Evolutionary conservation across 768 basidiomycete species (phyloP).

Genomic region (Boletus tylopilopsis): DNA sequence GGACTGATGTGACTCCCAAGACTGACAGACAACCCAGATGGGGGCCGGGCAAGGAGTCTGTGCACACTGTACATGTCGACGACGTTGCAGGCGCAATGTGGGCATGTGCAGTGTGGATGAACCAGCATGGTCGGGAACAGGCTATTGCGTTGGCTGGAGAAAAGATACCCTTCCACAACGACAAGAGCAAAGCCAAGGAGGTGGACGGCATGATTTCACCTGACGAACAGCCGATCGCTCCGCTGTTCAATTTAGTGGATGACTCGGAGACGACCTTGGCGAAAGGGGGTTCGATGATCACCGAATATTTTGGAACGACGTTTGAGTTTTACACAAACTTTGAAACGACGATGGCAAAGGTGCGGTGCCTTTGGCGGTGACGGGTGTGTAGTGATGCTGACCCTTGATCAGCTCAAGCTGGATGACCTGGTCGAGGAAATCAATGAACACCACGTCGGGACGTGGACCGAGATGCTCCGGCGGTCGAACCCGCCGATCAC

Average conservation of each 20-base stretch:
- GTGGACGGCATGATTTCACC: slow-evolving; percentile 59
- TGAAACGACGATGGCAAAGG: slow-evolving; percentile 66
- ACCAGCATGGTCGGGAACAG: slow-evolving; percentile 53
- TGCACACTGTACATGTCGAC: slow-evolving; percentile 72
- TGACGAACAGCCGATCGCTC: slow-evolving; percentile 58
- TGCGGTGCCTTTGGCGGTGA: slow-evolving; percentile 18
- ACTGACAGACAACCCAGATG: slow-evolving; percentile 45
- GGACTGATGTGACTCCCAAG: background rate
- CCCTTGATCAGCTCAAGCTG: slow-evolving; percentile 45
- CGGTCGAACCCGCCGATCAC: slow-evolving; percentile 67
- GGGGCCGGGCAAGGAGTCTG: slow-evolving; percentile 73
- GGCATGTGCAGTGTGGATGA: slow-evolving; percentile 78
- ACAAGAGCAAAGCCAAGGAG: slow-evolving; percentile 62
- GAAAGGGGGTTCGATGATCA: slow-evolving; percentile 61
- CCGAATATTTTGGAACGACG: slow-evolving; percentile 71
- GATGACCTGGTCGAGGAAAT: slow-evolving; percentile 78
- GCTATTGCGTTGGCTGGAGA: slow-evolving; percentile 54
- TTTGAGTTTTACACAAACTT: slow-evolving; percentile 79
- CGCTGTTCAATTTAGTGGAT: slow-evolving; percentile 84
- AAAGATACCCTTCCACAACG: slow-evolving; percentile 42
- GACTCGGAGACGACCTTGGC: slow-evolving; percentile 69
- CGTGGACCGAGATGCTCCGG: slow-evolving; percentile 79
- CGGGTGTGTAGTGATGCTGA: background rate
- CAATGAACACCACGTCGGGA: slow-evolving; percentile 78
- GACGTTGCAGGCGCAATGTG: slow-evolving; percentile 78